Evolutionary conservation across 805 yeast species (phyloP), one percentile per base, ranked within the genome.

Genomic region (Blastobotrys muscicola): DNA sequence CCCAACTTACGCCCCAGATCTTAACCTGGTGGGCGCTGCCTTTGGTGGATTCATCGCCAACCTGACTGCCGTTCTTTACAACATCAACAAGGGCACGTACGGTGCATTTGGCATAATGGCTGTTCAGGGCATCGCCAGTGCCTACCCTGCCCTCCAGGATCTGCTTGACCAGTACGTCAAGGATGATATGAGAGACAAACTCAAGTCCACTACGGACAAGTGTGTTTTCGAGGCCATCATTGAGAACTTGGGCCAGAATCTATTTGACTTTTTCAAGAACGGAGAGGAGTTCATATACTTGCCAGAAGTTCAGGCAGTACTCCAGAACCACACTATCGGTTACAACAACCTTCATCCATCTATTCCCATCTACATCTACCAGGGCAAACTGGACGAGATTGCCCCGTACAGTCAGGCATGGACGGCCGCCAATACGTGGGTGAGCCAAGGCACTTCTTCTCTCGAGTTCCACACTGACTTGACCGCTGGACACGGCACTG

Each of bases 1-100:
- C 12, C 45, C 45, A 5, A 8, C 46, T 5, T 56, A 57, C 41
- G 61, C 62, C 1, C 56, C 60, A 5, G 60, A 58, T 5, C 44
- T 58, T 36, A 43, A 47, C 40, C 40, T 58, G 29, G 47, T 39
- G 4, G 62, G 56, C 9, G 49, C 46, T 13, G 59, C 60, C 3
- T 29, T 55, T 26, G 57, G 56, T 8, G 57, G 57, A 10, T 45
- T 46, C 14, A 51, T 54, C 11, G 48, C 45, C 11, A 50, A 55
- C 35, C 20, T 51, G 31, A 49, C 52, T 6, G 51, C 49, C 16
- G 45, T 47, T 1, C 44, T 48, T 8, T 15, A 40, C 14, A 26
- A 41, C 11, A 46, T 47, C 36, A 49, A 53, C 42, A 47, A 43
- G 5, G 46, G 46, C 9, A 12, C 46, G 8, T 45, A 41, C 16